Evolutionary conservation across 1,139 yeast species (phyloP), one percentile per base, ranked within the genome.

Genomic region (Candida gigantensis): DNA sequence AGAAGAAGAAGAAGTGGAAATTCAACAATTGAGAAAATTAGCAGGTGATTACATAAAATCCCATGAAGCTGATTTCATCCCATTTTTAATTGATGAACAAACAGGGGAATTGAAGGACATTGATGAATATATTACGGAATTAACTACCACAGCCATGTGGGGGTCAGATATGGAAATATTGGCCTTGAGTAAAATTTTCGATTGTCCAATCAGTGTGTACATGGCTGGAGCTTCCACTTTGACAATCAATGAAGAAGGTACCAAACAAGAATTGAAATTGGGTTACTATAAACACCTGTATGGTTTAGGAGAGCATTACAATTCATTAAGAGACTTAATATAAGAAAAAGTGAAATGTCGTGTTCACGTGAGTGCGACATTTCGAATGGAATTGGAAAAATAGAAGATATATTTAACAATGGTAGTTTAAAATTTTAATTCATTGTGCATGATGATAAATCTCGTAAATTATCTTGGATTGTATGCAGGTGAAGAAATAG

Each of bases 261-360:
- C 45, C 4, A 59, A 63, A 10, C 74, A 77, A 0, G 84, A 74
- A 50, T 65, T 90, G 47, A 77, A 74, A 43, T 57, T 92, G 43
- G 96, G 88, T 0, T 90, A 82, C 56, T 92, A 86, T 57, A 84
- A 83, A 58, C 95, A 89, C 57, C 77, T 81, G 21, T 90, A 80
- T 57, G 95, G 96, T 0, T 71, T 92, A 28, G 97, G 97, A 28
- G 97, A 90, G 62, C 98, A 92, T 62, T 92, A 92, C 60, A 90
- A 92, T 57, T 87, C 97, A 4, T 64, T 89, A 37, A 73, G 82
- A 41, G 86, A 81, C 57, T 18, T 31, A n/a, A n/a, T n/a, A n/a
- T n/a, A n/a, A n/a, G n/a, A n/a, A 19, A 9, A 25, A 8, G 12
- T 11, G 10, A 28, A 20, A 28, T 28, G 31, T 28, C 31, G 31